These are phyloP conservation scores for Microdochium paspali DNA, from an alignment of 2,329 filamentous ascomycete species.

Conservation along the genomic window DNA sequence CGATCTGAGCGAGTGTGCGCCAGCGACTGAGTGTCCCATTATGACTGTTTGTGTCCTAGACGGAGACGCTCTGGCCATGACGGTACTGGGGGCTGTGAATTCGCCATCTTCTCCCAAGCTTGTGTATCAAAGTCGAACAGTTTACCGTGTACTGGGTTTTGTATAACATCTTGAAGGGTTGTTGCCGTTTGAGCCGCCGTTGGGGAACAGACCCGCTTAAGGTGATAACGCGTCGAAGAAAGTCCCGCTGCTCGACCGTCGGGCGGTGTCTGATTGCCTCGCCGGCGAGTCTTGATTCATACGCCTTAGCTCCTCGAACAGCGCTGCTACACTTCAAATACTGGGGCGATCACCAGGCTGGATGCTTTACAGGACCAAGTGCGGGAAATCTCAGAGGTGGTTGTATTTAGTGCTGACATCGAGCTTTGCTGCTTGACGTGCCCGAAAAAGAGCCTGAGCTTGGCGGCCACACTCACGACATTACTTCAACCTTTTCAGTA, in stretches of 20 bases:
- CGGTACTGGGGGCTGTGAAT: background rate
- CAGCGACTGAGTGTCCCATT: background rate
- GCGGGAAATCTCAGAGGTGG: background rate
- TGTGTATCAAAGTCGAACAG: background rate
- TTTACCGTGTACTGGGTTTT: background rate
- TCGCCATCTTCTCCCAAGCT: background rate
- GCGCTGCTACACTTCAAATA: too few relatives aligned
- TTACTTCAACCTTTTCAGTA: slow-evolving; percentile 1
- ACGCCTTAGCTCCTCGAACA: too few relatives aligned
- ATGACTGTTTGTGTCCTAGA: background rate
- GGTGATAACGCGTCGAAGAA: too few relatives aligned
- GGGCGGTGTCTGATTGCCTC: too few relatives aligned
- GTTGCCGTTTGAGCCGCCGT: too few relatives aligned
- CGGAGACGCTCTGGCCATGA: background rate
- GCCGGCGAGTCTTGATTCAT: too few relatives aligned
- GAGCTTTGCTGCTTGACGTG: slow-evolving; percentile 7
- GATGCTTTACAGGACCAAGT: background rate
- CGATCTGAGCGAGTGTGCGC: background rate
- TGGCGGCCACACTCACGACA: slow-evolving; percentile 10
- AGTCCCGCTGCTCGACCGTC: too few relatives aligned
- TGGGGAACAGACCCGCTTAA: too few relatives aligned
- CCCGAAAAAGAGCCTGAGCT: slow-evolving; percentile 10
- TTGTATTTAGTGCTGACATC: background rate
- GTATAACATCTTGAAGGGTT: background rate
- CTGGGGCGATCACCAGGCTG: slow-evolving; percentile 1